phyloP scores from a whole-genome alignment of 768 basidiomycete species.

The Leccinum uliginosum region DNA sequence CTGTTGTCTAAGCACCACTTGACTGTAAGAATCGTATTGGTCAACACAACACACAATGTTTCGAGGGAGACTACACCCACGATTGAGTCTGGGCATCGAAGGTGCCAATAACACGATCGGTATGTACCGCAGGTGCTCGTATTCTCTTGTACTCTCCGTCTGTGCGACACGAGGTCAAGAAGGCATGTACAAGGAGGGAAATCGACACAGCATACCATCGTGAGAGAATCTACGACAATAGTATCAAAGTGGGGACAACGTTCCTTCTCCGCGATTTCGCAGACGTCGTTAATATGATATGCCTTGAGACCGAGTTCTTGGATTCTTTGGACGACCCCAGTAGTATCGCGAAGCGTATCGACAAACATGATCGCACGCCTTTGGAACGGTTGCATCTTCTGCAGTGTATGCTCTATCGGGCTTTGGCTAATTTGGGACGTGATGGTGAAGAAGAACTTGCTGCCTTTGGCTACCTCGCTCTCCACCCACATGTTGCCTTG shows the following conservation, averaged over 20 bases:
- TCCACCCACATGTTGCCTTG: slow-evolving; percentile 99
- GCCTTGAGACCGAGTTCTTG: slow-evolving; percentile 75
- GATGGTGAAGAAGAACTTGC: slow-evolving; percentile 96
- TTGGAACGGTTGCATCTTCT: slow-evolving; percentile 82
- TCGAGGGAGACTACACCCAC: slow-evolving; percentile 39
- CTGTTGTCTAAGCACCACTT: slow-evolving; percentile 98
- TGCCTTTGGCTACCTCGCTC: slow-evolving; percentile 87
- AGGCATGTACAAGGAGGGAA: not conserved
- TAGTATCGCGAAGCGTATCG: slow-evolving; percentile 75
- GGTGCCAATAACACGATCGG: slow-evolving; percentile 90
- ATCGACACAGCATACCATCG: slow-evolving; percentile 54
- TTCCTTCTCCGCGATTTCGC: slow-evolving; percentile 78
- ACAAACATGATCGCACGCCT: slow-evolving; percentile 89
- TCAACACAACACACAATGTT: slow-evolving; percentile 3
- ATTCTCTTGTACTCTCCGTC: slow-evolving; percentile 88
- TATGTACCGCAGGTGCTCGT: slow-evolving; percentile 93
- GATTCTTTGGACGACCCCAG: slow-evolving; percentile 72
- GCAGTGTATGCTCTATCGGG: slow-evolving; percentile 64
- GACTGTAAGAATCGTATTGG: slow-evolving; percentile 40
- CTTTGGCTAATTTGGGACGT: slow-evolving; percentile 77
- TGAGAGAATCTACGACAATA: slow-evolving; percentile 88
- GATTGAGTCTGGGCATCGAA: slow-evolving; percentile 66
- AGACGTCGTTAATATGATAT: slow-evolving; percentile 70
- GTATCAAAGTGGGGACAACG: slow-evolving; percentile 88
- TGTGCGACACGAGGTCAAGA: slow-evolving; percentile 31